A percentile compares a stretch with the other conserved stretches of the same genome.
phyloP scores from a whole-genome alignment of 768 basidiomycete genomes.

The Russula lepida region DNA sequence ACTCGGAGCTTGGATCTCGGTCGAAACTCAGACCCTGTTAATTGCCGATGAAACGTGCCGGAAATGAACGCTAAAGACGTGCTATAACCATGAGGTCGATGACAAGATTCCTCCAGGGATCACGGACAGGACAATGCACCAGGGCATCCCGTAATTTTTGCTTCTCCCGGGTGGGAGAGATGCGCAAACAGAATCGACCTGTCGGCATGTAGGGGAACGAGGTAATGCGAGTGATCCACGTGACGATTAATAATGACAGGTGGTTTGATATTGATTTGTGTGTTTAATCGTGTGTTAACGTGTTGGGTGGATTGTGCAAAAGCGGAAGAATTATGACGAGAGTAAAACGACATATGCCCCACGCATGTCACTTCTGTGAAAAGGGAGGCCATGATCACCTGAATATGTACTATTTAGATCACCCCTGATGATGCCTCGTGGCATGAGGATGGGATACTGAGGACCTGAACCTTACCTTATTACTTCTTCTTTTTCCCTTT shows the following conservation, averaged over 20 bases:
- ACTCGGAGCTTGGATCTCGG: not conserved
- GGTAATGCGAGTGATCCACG: not conserved
- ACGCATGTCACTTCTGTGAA: constrained; percentile 15
- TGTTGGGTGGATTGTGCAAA: not conserved
- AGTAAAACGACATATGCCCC: constrained; percentile 10
- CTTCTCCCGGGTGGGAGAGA: not conserved
- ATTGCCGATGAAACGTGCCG: constrained; percentile 16
- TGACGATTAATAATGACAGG: not conserved
- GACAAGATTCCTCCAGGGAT: constrained; percentile 7
- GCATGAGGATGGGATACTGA: not conserved
- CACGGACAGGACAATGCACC: not conserved
- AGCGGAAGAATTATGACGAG: not conserved
- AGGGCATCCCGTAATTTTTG: not conserved
- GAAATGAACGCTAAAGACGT: constrained; percentile 7
- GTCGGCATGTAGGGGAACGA: not conserved
- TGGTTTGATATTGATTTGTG: too few species aligned
- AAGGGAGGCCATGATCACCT: constrained; percentile 11
- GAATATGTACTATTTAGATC: constrained; percentile 18
- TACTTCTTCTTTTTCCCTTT: constrained; percentile 70
- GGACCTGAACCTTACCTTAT: constrained; percentile 4
- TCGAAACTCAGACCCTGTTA: constrained; percentile 3
- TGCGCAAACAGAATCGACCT: not conserved
- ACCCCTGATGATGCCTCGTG: constrained; percentile 18
- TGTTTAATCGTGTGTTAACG: not conserved
- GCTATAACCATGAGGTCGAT: constrained; percentile 18